Base-by-base conservation (phyloP, 2,329 filamentous ascomycete species). In the Onygenales sp. region DNA sequence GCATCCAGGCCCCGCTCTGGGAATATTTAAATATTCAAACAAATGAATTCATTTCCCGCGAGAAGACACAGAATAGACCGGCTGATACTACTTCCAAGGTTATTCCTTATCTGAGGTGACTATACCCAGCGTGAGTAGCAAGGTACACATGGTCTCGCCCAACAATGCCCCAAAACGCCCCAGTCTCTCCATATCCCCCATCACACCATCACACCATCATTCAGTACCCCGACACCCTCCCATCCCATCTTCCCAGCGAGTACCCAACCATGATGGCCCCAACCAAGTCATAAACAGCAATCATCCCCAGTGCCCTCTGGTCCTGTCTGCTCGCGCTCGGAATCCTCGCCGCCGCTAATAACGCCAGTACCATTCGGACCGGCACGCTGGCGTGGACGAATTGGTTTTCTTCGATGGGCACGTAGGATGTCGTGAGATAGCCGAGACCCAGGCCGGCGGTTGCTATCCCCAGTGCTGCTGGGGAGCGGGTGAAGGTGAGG, bases 361-460 rank as follows among this genome's bases (percentile, higher is more conserved):
- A 21, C 9, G 49, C 49, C 5, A 51, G 31, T 21, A 51, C 14
- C 3, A 51, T 17, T 27, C 49, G 49, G 38, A 51, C 49, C 9
- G 49, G 49, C 14, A 51, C 49, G 8, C 39, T 51, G n/a, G 49
- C 49, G 31, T 51, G 27, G 27, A 51, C 38, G 39, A 51, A 51
- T 51, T 51, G 49, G 10, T 51, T 51, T 36, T 43, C 10, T 43
- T 51, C 39, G n/a, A 51, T 43, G 7, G 49, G 49, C 27, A 51
- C 17, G 39, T 51, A 51, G n/a, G 49, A 43, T 7, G 49, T 51
- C 7, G 33, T 33, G 32, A 51, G 39, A 31, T 51, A 51, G 5
- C 21, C 27, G 10, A 51, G 39, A 10, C 49, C 49, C n/a, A 51
- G 49, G 39, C 49, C 49, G 8, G 49, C 17, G 11, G 11, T 27